phyloP scores from a whole-genome alignment of 148 eudicot genomes.

The Simmondsia chinensis region DNA sequence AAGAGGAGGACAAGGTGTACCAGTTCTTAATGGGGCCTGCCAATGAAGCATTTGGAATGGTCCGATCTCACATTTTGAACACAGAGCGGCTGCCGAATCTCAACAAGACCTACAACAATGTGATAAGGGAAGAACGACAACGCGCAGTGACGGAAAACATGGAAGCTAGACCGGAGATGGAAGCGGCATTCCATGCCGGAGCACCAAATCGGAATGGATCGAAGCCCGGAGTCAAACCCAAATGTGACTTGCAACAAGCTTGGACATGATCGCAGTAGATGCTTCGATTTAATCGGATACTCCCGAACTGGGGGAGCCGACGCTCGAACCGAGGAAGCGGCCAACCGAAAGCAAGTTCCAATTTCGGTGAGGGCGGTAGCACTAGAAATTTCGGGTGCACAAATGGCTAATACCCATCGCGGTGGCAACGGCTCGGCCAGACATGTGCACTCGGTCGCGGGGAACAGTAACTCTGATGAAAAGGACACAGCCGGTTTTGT shows the following conservation, averaged over 20 bases:
- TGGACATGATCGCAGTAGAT: too few relatives aligned
- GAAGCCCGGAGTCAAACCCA: neutral
- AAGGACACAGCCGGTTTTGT: too few relatives aligned
- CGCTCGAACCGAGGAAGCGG: neutral
- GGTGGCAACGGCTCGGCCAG: too few relatives aligned
- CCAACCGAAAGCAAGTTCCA: neutral
- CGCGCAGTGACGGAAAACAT: neutral
- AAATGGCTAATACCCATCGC: too few relatives aligned
- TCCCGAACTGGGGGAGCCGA: too few relatives aligned
- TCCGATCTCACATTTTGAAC: neutral
- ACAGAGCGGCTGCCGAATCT: neutral
- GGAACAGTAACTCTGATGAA: too few relatives aligned
- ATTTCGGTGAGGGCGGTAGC: neutral
- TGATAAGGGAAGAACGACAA: neutral
- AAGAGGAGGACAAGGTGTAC: slow-evolving; percentile 1
- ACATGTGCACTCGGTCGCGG: too few relatives aligned
- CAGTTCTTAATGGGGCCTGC: slow-evolving; percentile 1
- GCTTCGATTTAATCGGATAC: too few relatives aligned
- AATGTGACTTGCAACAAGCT: too few relatives aligned
- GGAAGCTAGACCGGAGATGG: neutral
- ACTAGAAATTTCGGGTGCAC: too few relatives aligned
- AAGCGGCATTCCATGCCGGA: neutral
- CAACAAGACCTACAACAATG: neutral
- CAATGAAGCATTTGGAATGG: neutral
- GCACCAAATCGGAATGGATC: too few relatives aligned